Conservation (phyloP, 2,329 filamentous ascomycete genomes). For the Diaporthe aspalathi region DNA sequence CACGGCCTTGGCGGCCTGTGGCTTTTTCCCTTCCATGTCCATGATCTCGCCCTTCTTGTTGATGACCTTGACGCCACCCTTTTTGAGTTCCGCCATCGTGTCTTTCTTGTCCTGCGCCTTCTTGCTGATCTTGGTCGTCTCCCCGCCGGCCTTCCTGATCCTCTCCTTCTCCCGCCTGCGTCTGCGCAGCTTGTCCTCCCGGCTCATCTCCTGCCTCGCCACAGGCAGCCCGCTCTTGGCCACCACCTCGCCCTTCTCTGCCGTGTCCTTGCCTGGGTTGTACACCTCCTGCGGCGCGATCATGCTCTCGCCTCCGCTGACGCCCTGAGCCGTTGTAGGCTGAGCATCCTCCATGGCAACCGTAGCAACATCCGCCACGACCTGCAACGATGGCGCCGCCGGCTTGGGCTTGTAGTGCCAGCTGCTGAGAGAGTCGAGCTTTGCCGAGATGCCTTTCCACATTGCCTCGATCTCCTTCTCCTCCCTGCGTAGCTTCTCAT, state of each 20-base stretch:
- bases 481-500: slow-evolving; percentile 84
- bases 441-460: slow-evolving; percentile 83
- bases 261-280: slow-evolving; percentile 75
- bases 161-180: slow-evolving; percentile 88
- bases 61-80: slow-evolving; percentile 91
- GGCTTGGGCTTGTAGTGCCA: slow-evolving; percentile 97
- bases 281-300: slow-evolving; percentile 97
- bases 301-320: slow-evolving; percentile 75
- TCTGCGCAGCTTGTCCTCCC: slow-evolving; percentile 84
- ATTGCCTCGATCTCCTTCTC: slow-evolving; percentile 84
- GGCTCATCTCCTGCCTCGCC: slow-evolving; percentile 85
- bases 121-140: slow-evolving; percentile 64
- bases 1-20: slow-evolving; percentile 62
- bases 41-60: slow-evolving; percentile 88
- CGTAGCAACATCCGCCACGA: slow-evolving; percentile 90
- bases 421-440: slow-evolving; percentile 89
- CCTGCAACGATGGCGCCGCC: slow-evolving; percentile 81
- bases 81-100: slow-evolving; percentile 58
- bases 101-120: slow-evolving; percentile 67
- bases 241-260: slow-evolving; percentile 77
- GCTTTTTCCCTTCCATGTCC: slow-evolving; percentile 84
- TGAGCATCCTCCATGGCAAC: slow-evolving; percentile 96
- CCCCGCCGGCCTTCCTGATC: slow-evolving; percentile 73
- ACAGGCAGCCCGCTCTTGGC: slow-evolving; percentile 82
- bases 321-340: slow-evolving; percentile 81